A percentile compares a stretch with the other conserved stretches of the same genome.
phyloP scores from a whole-genome alignment of 164 flowering plant species.

The Sextonia rubra region DNA sequence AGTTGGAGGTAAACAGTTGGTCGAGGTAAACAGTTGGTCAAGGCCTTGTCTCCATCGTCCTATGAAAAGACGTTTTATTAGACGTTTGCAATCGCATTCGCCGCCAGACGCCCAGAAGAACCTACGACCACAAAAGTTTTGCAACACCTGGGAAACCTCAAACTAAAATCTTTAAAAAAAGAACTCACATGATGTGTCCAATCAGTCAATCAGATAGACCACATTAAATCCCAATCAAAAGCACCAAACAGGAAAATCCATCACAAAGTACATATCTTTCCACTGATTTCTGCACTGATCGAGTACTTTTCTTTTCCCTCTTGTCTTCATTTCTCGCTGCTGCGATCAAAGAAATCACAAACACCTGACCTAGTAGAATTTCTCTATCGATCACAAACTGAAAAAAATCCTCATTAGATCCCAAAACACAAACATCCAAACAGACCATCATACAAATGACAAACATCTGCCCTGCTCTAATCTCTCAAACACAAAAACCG shows the following conservation, averaged over 20 bases:
- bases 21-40: background rate
- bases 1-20: background rate
- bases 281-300: background rate
- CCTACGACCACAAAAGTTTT: background rate
- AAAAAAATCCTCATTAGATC: background rate
- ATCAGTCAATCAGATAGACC: background rate
- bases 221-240: too few species aligned
- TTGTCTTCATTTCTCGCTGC: background rate
- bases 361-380: background rate
- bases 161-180: background rate
- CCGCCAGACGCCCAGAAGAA: background rate
- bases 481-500: background rate
- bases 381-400: background rate
- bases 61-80: background rate
- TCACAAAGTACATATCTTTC: background rate
- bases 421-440: background rate
- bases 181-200: background rate
- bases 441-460: too few species aligned
- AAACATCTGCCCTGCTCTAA: too few species aligned
- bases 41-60: background rate
- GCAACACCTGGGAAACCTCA: background rate
- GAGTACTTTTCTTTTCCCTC: background rate
- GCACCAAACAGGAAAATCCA: too few species aligned
- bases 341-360: too few species aligned
- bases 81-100: background rate